Conservation (phyloP, 2,329 filamentous ascomycete species). For the Fusarium chlamydosporum region DNA sequence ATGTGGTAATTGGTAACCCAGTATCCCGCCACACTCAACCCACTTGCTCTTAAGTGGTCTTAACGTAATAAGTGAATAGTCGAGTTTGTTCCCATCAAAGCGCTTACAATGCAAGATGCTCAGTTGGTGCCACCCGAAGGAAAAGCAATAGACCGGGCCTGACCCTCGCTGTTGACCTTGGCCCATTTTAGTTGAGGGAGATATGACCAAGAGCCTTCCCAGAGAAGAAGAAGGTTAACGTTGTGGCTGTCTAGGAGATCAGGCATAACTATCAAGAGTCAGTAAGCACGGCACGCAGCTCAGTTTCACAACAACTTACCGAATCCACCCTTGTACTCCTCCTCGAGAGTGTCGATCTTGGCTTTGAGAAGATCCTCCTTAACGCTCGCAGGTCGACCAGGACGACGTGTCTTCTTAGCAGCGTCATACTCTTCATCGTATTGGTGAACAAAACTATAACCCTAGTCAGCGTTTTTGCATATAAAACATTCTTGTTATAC, state of each 20-base stretch:
- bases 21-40: not conserved
- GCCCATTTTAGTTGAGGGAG: conserved; percentile 83
- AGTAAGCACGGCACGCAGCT: conserved; percentile 20
- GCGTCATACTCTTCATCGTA: conserved; percentile 78
- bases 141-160: conserved; percentile 78
- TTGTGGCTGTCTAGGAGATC: conserved; percentile 79
- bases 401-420: conserved; percentile 77
- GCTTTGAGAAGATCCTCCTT: conserved; percentile 83
- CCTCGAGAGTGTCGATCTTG: conserved; percentile 77
- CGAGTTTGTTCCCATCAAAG: not conserved
- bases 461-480: conserved; percentile 3
- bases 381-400: conserved; percentile 82
- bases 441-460: conserved; percentile 72
- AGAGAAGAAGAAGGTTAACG: conserved; percentile 74
- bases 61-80: not conserved
- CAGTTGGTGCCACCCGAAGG: conserved; percentile 67
- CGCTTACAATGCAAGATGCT: not conserved
- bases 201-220: conserved; percentile 88
- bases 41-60: not conserved
- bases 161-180: conserved; percentile 76
- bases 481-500: conserved; percentile 35
- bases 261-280: conserved; percentile 70
- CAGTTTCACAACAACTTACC: conserved; percentile 66
- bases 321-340: conserved; percentile 87
- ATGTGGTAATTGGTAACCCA: not conserved